Conservation (phyloP, 352 stramenopile genomes). For the Pythium volutum region DNA sequence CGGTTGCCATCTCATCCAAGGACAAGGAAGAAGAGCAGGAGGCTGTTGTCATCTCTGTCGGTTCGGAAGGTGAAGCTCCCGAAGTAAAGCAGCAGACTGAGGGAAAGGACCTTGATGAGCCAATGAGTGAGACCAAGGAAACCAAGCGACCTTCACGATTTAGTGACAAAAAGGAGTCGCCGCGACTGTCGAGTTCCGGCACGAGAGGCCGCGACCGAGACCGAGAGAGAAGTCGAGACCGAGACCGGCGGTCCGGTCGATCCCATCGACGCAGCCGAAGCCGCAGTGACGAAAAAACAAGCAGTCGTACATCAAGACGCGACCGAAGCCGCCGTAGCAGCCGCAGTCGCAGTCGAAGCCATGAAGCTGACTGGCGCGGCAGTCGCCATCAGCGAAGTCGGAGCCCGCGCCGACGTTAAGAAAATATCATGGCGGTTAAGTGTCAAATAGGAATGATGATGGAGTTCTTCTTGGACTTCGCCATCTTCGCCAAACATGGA, state of each 20-base stretch:
- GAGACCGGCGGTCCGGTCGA: conserved; percentile 6
- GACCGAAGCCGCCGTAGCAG: background rate
- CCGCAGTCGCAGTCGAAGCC: conserved; percentile 17
- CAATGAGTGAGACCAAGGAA: background rate
- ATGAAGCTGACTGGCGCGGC: background rate
- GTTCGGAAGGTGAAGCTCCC: background rate
- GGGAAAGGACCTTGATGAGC: background rate
- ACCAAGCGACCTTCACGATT: conserved; percentile 1
- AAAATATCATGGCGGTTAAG: conserved; percentile 1
- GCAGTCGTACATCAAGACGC: background rate
- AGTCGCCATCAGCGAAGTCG: conserved; percentile 3
- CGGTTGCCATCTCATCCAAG: background rate
- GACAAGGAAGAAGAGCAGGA: background rate
- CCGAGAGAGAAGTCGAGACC: conserved; percentile 10
- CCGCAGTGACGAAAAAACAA: conserved; percentile 7
- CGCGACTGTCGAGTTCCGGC: background rate
- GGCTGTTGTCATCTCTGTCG: background rate
- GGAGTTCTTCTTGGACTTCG: background rate
- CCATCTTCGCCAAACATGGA: conserved; percentile 11
- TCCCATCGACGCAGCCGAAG: conserved; percentile 19
- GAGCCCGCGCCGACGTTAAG: conserved; percentile 19
- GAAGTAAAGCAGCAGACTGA: background rate
- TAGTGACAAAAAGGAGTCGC: background rate
- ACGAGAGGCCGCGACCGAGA: conserved; percentile 2
- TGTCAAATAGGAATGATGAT: conserved; percentile 8